phyloP scores from a whole-genome alignment of 192 early-diverging fungal genomes.

The Paraglomus brasilianum region DNA sequence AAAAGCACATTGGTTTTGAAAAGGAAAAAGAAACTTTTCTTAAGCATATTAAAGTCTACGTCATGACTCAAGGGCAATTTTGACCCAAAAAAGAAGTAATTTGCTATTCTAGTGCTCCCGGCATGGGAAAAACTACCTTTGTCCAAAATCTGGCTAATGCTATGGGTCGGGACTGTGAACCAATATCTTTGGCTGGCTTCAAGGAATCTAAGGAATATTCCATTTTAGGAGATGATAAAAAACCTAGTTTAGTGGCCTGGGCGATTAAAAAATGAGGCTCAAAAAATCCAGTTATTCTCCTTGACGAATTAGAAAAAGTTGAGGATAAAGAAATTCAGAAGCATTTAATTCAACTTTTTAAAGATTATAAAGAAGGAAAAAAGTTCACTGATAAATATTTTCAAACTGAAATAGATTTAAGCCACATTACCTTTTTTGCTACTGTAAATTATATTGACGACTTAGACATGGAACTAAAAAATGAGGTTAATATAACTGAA shows the following conservation, averaged over 20 bases:
- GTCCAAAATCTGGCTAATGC: conserved; percentile 1
- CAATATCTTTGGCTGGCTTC: conserved; percentile 1
- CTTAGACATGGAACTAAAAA: not conserved
- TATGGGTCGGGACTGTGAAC: not conserved
- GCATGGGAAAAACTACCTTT: conserved; percentile 20
- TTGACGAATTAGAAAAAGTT: conserved; percentile 26
- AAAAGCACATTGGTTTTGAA: conserved; percentile 2
- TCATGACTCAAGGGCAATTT: not conserved
- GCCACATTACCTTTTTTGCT: conserved; percentile 20
- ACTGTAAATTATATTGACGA: conserved; percentile 20
- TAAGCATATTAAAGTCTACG: not conserved
- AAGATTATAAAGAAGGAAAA: not conserved
- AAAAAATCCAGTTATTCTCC: conserved; percentile 17
- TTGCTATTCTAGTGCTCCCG: conserved; percentile 5
- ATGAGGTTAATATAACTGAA: not conserved
- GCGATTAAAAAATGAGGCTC: conserved; percentile 19
- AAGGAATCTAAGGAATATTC: not conserved
- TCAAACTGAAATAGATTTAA: not conserved
- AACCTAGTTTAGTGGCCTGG: conserved; percentile 21
- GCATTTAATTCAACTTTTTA: conserved; percentile 6
- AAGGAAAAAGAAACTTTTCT: conserved; percentile 4
- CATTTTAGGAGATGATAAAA: conserved; percentile 12
- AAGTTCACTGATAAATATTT: conserved; percentile 5
- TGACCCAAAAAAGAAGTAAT: not conserved
- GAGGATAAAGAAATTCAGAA: not conserved